Evolutionary conservation across 2,329 filamentous ascomycete species (phyloP).

Genomic region (Sporothrix variecibatus): DNA sequence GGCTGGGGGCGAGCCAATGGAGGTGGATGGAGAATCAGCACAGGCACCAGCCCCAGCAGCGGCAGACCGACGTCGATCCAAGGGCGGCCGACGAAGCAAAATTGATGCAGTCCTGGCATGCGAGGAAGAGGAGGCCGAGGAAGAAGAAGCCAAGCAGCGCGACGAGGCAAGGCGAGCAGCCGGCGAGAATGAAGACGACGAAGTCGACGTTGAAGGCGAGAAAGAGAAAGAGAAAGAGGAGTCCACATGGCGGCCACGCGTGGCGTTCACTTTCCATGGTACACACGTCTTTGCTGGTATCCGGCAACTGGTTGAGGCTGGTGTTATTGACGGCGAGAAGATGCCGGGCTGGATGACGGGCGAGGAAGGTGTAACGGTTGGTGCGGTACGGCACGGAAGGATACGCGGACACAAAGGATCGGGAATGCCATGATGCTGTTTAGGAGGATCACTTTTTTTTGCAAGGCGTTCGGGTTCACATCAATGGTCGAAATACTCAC

Average conservation of each 20-base stretch:
- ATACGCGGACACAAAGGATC: slow-evolving; percentile 62
- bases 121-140: slow-evolving; percentile 37
- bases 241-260: slow-evolving; percentile 54
- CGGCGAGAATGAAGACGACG: slow-evolving; percentile 32
- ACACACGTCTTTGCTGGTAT: slow-evolving; percentile 80
- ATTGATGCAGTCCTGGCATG: slow-evolving; percentile 42
- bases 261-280: slow-evolving; percentile 71
- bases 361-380: slow-evolving; percentile 76
- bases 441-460: neutral
- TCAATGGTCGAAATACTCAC: neutral
- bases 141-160: slow-evolving; percentile 36
- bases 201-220: slow-evolving; percentile 34
- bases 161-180: slow-evolving; percentile 29
- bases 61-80: neutral
- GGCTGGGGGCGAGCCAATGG: neutral
- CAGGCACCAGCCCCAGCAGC: neutral
- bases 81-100: slow-evolving; percentile 38
- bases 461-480: neutral
- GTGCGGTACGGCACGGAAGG: slow-evolving; percentile 66
- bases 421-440: slow-evolving; percentile 44
- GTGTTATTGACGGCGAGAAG: slow-evolving; percentile 70
- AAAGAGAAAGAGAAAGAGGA: slow-evolving; percentile 8
- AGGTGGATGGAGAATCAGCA: slow-evolving; percentile 29
- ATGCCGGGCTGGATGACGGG: slow-evolving; percentile 94
- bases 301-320: slow-evolving; percentile 73